Conservation (phyloP, 2,329 filamentous ascomycete species). For the Helicocarpus griseus region DNA sequence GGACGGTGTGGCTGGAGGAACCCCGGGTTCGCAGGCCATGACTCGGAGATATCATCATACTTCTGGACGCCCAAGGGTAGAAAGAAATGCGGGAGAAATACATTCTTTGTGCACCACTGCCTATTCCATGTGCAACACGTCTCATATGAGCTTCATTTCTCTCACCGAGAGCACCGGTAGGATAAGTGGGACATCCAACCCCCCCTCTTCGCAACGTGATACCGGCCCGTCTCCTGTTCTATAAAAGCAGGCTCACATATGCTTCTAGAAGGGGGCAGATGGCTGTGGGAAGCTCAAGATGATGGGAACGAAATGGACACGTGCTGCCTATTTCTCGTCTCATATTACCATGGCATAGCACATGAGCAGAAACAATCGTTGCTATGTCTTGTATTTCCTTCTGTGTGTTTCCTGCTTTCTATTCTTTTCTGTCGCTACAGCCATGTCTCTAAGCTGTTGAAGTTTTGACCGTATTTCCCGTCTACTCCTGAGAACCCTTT, state of each 20-base stretch:
- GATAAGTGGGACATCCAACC: neutral
- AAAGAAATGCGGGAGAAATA: too few relatives aligned
- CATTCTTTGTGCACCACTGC: too few relatives aligned
- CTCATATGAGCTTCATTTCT: neutral
- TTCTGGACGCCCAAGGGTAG: too few relatives aligned
- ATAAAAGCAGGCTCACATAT: neutral
- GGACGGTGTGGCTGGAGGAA: neutral
- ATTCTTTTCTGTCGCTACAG: neutral
- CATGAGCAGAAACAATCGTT: neutral
- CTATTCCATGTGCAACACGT: too few relatives aligned
- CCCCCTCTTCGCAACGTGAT: neutral
- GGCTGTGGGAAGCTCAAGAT: neutral
- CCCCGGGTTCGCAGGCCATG: too few relatives aligned
- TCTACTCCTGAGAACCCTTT: neutral
- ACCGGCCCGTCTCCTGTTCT: neutral
- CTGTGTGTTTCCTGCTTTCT: neutral
- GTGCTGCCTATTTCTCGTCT: neutral
- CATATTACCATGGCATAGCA: conserved; percentile 1
- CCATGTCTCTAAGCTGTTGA: too few relatives aligned
- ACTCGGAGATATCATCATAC: too few relatives aligned
- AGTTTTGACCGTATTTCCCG: neutral
- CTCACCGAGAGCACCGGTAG: neutral
- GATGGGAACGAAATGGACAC: neutral
- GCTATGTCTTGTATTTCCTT: neutral
- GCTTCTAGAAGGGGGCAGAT: neutral